Evolutionary conservation across 2,329 filamentous ascomycete genomes (phyloP), one percentile per base, ranked within the genome.

Genomic region (Diplodia intermedia): DNA sequence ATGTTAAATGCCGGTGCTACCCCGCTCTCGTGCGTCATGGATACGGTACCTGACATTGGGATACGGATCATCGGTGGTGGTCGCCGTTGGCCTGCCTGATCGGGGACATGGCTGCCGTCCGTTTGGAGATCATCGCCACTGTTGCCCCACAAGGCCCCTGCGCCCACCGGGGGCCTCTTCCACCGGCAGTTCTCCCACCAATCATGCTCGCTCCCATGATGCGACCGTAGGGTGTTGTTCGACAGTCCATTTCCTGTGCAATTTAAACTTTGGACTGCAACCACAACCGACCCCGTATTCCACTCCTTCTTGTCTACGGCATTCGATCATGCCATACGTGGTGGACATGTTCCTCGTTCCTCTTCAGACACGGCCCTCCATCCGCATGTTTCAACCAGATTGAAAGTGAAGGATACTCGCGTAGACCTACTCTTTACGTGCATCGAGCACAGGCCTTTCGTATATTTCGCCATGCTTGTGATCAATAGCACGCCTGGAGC

Each of bases 171-270:
- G 15, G 18, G 5, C 40, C 40, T 15, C 15, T 8, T 15, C 40
- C 40, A 20, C 43, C 43, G 43, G 43, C 18, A 47, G 43, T 47
- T 47, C 43, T 47, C 43, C 43, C 43, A 47, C 43, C 43, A 47
- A 47, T 47, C 3, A n/a, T n/a, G 18, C 6, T 7, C 18, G 0
- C 11, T 1, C 15, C 14, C 18, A 7, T 47, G 43, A 20, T 47
- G 43, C 43, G 3, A 47, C 7, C n/a, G 31, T 33, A 33, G 31
- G 4, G 31, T 33, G 31, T 33, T 33, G 31, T 33, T 33, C 31
- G 31, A 33, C 43, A 47, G 43, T 20, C 43, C 15, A 9, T 47
- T 3, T 47, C 43, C 43, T 1, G 43, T 8, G 18, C 43, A 47
- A 47, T 47, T 47, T 47, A 47, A 47, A 20, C 43, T 20, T 7